Evolutionary conservation across 2,329 filamentous ascomycete genomes (phyloP), one percentile per base, ranked within the genome.

Genomic region (Amylocarpus encephaloides): DNA sequence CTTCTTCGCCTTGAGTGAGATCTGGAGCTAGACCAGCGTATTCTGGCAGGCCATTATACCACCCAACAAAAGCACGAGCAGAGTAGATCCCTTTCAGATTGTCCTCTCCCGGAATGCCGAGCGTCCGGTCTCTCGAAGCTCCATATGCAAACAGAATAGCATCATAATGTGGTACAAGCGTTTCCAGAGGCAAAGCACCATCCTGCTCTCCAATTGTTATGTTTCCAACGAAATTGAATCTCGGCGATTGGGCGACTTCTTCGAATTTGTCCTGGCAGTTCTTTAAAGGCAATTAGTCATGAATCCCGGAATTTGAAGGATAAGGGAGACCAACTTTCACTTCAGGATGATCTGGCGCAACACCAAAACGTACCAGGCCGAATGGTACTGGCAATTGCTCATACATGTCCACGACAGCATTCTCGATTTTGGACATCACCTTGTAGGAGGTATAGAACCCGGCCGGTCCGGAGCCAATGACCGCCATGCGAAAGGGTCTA

Each of bases 301-400:
- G n/a, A 3, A 22, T 48, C 18, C 15, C n/a, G 4, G 18, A 2
- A 35, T 12, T 16, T n/a, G 13, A 16, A 16, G 18, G 18, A 40
- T 4, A 15, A 16, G 18, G 38, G 43, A 18, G 26, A 11, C 18
- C 36, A 51, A 93, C 89, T 81, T 98, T 98, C 59, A 98, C 93
- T 71, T 98, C 92, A 0, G 93, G 92, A 70, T 98, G 93, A 67
- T 98, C 93, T 5, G 93, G 93, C n/a, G 93, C 94, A 51, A 98
- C 93, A 7, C 93, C 93, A 64, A 93, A 95, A 49, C 93, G 79
- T 44, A 95, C 91, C 49, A 98, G 77, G 1, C 93, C 93, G 65
- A 88, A 98, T 0, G 93, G 93, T 3, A 95, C 90, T 0, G 93
- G 93, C 35, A 97, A 72, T 26, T 88, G 82, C 70, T 98, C 93